These are phyloP conservation scores for Tricharina praecox DNA, from an alignment of 495 filamentous ascomycete species.

Conservation along the genomic window DNA sequence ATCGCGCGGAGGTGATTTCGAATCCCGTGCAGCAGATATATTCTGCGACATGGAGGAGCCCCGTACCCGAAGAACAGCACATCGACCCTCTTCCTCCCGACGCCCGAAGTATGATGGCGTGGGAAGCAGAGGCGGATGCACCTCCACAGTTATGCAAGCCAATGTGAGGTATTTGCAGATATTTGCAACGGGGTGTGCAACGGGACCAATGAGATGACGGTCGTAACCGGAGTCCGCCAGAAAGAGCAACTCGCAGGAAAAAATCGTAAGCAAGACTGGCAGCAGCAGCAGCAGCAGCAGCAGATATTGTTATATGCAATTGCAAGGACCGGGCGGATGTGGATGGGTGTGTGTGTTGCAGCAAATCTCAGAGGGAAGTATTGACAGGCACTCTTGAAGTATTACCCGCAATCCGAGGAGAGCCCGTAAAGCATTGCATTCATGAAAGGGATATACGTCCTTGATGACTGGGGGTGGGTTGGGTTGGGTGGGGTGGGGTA, in stretches of 20 bases:
- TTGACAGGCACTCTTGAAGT: too few relatives aligned
- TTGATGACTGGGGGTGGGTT: too few relatives aligned
- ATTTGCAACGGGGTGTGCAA: neutral
- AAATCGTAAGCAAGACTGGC: too few relatives aligned
- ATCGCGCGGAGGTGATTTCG: neutral
- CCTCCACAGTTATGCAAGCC: conserved; percentile 24
- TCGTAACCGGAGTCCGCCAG: neutral
- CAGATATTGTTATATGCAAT: too few relatives aligned
- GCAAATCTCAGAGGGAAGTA: too few relatives aligned
- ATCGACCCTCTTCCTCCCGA: conserved; percentile 27
- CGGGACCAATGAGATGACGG: neutral
- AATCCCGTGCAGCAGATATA: conserved; percentile 20
- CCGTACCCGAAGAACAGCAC: conserved; percentile 25
- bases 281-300: too few relatives aligned
- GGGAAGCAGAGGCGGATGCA: conserved; percentile 27
- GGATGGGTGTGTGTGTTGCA: too few relatives aligned
- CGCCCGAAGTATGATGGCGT: conserved; percentile 25
- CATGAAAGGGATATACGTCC: too few relatives aligned
- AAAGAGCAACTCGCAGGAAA: neutral
- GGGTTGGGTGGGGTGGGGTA: too few relatives aligned
- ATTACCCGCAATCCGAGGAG: too few relatives aligned
- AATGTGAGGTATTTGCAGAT: conserved; percentile 22
- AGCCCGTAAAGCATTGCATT: too few relatives aligned
- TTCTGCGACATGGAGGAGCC: conserved; percentile 27
- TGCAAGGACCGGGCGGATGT: too few relatives aligned